Conservation (phyloP, 768 basidiomycete species). For the Auriscalpium microsporum region DNA sequence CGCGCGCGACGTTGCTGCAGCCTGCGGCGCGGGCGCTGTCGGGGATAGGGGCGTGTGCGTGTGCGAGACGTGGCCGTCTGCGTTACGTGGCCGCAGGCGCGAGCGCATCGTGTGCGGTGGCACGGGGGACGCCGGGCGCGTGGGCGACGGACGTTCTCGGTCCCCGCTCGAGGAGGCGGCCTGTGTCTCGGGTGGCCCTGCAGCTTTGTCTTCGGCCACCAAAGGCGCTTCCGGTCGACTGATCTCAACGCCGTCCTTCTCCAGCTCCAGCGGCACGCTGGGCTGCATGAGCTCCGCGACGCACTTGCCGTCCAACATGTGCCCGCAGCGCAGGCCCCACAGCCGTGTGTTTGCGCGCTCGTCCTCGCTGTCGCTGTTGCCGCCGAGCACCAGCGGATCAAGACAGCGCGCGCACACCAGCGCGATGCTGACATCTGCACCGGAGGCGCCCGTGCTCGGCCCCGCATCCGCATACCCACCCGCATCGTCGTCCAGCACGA, state of each 20-base stretch:
- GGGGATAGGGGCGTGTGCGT: background rate
- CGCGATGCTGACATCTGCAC: slow-evolving; percentile 28
- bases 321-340: slow-evolving; percentile 72
- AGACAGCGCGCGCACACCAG: slow-evolving; percentile 64
- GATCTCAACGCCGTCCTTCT: background rate
- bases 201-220: background rate
- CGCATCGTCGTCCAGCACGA: slow-evolving; percentile 39
- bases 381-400: slow-evolving; percentile 51
- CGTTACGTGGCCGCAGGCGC: slow-evolving; percentile 13
- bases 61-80: slow-evolving; percentile 4
- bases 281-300: slow-evolving; percentile 50
- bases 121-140: background rate
- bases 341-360: slow-evolving; percentile 41
- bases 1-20: background rate
- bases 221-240: background rate
- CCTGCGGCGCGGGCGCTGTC: background rate
- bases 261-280: background rate
- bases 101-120: slow-evolving; percentile 5
- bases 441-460: slow-evolving; percentile 8
- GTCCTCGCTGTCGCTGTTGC: slow-evolving; percentile 30
- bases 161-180: background rate
- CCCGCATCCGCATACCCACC: slow-evolving; percentile 22
- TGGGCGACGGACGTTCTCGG: background rate
- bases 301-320: slow-evolving; percentile 74
- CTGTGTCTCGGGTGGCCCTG: background rate